Percentiles rank a stretch among this genome's conserved stretches.
These are phyloP conservation scores for Solioccasus polychromus DNA, from an alignment of 768 basidiomycete species.

Conservation along the genomic window DNA sequence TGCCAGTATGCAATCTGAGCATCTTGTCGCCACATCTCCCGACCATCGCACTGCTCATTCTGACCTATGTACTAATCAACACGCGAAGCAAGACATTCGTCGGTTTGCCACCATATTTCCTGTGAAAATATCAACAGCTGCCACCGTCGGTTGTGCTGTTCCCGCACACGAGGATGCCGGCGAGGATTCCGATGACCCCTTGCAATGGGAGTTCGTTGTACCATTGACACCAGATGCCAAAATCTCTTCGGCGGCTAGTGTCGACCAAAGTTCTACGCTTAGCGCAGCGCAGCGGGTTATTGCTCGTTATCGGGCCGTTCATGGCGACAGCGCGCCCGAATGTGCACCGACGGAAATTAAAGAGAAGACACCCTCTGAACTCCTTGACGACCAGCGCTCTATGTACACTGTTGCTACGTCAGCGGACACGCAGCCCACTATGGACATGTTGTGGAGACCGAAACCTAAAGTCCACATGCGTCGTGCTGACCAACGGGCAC, in stretches of 20 bases:
- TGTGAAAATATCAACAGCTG: slow-evolving; percentile 3
- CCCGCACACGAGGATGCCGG: slow-evolving; percentile 13
- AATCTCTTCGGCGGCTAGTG: neutral
- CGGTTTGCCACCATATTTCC: slow-evolving; percentile 26
- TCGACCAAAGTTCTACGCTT: slow-evolving; percentile 3
- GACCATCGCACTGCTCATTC: slow-evolving; percentile 2
- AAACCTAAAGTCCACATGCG: slow-evolving; percentile 34
- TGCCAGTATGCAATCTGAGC: slow-evolving; percentile 10
- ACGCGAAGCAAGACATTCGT: slow-evolving; percentile 20
- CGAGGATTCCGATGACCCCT: slow-evolving; percentile 4
- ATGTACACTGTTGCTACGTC: slow-evolving; percentile 22
- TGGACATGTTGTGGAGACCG: slow-evolving; percentile 33
- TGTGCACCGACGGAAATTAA: slow-evolving; percentile 2
- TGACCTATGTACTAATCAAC: neutral
- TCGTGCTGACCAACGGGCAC: slow-evolving; percentile 35
- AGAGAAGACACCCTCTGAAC: slow-evolving; percentile 16
- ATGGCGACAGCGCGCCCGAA: neutral
- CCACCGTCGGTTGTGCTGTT: slow-evolving; percentile 7
- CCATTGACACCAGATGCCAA: neutral
- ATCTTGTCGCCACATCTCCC: slow-evolving; percentile 1
- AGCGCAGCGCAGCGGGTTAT: slow-evolving; percentile 24
- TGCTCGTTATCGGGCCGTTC: slow-evolving; percentile 17
- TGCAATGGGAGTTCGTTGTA: slow-evolving; percentile 12
- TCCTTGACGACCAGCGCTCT: slow-evolving; percentile 26
- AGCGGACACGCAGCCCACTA: slow-evolving; percentile 9